phyloP scores from a whole-genome alignment of 2,329 filamentous ascomycete genomes.

The Endothia cerciana region DNA sequence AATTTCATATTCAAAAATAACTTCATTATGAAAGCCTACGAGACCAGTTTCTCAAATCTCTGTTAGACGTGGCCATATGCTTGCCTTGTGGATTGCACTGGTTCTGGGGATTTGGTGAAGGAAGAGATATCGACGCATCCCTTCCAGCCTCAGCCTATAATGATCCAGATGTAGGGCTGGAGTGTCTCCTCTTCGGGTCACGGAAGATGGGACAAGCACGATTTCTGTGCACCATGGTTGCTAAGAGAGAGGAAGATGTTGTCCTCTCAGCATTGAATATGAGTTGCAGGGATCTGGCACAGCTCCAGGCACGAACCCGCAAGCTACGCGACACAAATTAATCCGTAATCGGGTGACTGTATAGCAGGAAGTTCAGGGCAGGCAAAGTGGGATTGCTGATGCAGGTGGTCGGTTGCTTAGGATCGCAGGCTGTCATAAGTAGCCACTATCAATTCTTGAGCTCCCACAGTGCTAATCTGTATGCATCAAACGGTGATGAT shows the following conservation, averaged over 20 bases:
- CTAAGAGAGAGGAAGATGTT: not conserved
- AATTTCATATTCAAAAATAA: too few species aligned
- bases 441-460: conserved; percentile 5
- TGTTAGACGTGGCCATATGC: too few species aligned
- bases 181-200: too few species aligned
- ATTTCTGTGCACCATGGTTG: too few species aligned
- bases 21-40: too few species aligned
- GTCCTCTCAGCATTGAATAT: not conserved
- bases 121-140: not conserved
- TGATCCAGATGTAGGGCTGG: too few species aligned
- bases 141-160: not conserved
- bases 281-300: not conserved
- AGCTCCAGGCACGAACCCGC: not conserved
- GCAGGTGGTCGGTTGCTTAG: not conserved
- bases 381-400: not conserved
- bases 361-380: not conserved
- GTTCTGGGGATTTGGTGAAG: not conserved
- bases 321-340: not conserved
- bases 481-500: not conserved
- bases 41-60: too few species aligned
- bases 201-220: too few species aligned
- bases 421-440: not conserved
- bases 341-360: not conserved
- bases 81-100: too few species aligned
- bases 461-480: not conserved